Evolutionary conservation across 2,329 filamentous ascomycete genomes (phyloP).

Genomic region (Coleophoma crateriformis): DNA sequence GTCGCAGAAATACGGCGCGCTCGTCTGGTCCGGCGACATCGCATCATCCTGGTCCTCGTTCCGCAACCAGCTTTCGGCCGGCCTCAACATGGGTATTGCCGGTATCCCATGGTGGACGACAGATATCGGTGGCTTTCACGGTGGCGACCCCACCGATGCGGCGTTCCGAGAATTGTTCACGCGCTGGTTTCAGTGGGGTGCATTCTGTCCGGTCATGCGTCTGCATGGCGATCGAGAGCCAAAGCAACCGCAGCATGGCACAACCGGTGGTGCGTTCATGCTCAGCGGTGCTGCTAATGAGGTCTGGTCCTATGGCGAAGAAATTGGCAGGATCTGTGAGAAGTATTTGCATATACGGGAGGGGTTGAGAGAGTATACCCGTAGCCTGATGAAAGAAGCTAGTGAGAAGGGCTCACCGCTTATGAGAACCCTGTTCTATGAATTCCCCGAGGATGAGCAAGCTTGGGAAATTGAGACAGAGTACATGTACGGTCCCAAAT

Average conservation of each 20-base stretch:
- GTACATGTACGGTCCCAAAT: constrained; percentile 59
- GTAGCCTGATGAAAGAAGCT: constrained; percentile 52
- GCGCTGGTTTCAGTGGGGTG: constrained; percentile 65
- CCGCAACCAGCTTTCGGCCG: constrained; percentile 54
- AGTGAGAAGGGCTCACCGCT: constrained; percentile 54
- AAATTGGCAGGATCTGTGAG: constrained; percentile 54
- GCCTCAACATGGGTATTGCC: constrained; percentile 59
- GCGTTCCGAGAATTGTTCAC: constrained; percentile 58
- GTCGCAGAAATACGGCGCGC: constrained; percentile 57
- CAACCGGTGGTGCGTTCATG: constrained; percentile 13
- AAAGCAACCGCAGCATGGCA: constrained; percentile 20
- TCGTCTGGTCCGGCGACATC: constrained; percentile 65
- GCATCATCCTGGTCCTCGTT: constrained; percentile 57
- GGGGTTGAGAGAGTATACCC: constrained; percentile 49
- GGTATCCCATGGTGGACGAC: constrained; percentile 67
- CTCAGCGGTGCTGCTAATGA: constrained; percentile 49
- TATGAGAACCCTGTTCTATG: constrained; percentile 58
- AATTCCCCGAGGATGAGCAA: constrained; percentile 49
- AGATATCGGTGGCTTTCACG: constrained; percentile 66
- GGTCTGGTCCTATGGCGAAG: constrained; percentile 60
- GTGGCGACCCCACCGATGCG: constrained; percentile 49
- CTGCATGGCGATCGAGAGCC: constrained; percentile 63
- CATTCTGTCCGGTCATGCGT: constrained; percentile 63
- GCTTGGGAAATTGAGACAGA: constrained; percentile 54
- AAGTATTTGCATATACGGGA: constrained; percentile 55